Conservation (phyloP, 306 rosid genomes). For the Rosa chinensis region DNA sequence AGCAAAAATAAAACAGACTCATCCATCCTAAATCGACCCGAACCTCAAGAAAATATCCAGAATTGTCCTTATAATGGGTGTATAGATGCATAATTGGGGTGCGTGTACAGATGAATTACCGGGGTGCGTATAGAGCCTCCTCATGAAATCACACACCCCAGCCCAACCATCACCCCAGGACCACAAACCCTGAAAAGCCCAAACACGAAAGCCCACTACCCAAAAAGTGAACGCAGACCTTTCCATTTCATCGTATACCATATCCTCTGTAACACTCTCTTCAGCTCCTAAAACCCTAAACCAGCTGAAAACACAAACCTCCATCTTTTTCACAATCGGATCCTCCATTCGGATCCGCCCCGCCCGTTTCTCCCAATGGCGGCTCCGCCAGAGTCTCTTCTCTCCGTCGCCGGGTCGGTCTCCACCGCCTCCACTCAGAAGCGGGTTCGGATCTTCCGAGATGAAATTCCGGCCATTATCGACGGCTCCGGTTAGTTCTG, state of each 20-base stretch:
- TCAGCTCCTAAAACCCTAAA: slow-evolving; percentile 42
- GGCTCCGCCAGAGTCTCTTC: slow-evolving; percentile 55
- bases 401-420: slow-evolving; percentile 54
- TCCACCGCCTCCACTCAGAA: slow-evolving; percentile 65
- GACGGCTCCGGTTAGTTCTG: slow-evolving; percentile 48
- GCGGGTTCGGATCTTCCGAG: slow-evolving; percentile 67
- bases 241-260: neutral
- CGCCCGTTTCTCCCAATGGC: slow-evolving; percentile 48
- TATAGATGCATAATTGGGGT: neutral
- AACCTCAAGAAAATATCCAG: too few species aligned
- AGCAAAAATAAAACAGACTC: too few species aligned
- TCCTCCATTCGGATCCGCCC: slow-evolving; percentile 31
- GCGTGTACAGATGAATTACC: neutral
- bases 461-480: slow-evolving; percentile 61
- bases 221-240: neutral
- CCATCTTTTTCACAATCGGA: neutral
- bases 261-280: neutral
- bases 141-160: too few species aligned
- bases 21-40: too few species aligned
- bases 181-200: neutral
- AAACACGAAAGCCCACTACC: neutral
- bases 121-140: neutral
- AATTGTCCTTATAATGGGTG: neutral
- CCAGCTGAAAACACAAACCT: neutral
- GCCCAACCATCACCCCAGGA: neutral